phyloP scores from a whole-genome alignment of 345 rosid species.

The Eucalyptus polybractea region DNA sequence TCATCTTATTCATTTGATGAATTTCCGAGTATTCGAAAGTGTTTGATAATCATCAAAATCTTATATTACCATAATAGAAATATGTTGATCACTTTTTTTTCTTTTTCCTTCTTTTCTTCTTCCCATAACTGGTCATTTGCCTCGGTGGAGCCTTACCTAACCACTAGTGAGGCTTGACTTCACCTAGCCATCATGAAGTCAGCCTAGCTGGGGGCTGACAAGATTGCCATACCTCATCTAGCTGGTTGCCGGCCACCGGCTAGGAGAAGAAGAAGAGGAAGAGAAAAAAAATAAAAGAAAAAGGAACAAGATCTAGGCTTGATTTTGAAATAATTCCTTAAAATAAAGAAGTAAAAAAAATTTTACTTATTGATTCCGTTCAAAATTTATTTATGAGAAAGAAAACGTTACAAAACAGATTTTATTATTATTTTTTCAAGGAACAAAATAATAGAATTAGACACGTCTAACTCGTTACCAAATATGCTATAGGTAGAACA shows the following conservation, averaged over 20 bases:
- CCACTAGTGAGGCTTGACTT: rapidly evolving
- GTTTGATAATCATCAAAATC: rapidly evolving
- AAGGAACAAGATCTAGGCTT: no score
- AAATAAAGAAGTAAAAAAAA: no score
- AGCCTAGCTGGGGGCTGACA: rapidly evolving
- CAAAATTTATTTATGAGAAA: rapidly evolving
- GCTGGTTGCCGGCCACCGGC: no score
- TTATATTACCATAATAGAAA: rapidly evolving
- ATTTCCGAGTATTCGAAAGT: rapidly evolving
- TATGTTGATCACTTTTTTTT: no score
- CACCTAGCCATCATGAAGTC: rapidly evolving
- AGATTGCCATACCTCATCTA: rapidly evolving
- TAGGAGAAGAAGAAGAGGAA: no score
- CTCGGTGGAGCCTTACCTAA: rapidly evolving
- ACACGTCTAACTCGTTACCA: rapidly evolving
- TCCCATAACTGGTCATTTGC: rapidly evolving
- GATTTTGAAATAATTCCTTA: rapidly evolving
- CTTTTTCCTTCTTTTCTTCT: no score
- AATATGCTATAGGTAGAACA: neutral
- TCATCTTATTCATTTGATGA: no score
- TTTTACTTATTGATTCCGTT: rapidly evolving
- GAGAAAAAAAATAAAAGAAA: no score
- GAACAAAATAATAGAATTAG: no score
- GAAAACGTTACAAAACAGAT: rapidly evolving
- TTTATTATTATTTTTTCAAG: rapidly evolving